Base-by-base conservation (phyloP, 768 basidiomycete genomes). In the Naganishia kalamii region DNA sequence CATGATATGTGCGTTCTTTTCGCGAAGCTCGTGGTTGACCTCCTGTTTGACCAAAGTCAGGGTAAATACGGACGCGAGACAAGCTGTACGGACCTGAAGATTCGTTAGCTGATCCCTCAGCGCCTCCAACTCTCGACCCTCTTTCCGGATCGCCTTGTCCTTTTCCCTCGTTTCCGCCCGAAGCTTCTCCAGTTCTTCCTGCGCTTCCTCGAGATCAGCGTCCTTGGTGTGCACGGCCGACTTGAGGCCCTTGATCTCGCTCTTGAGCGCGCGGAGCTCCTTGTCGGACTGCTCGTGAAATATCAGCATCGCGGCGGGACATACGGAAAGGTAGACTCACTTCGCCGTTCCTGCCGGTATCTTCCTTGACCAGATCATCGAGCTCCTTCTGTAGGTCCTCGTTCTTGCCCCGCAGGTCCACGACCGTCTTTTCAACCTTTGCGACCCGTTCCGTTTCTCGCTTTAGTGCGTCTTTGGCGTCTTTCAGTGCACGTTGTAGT, bases 1-100 rank as follows among this genome's bases (percentile, higher is more conserved):
- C 4, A 57, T 33, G 32, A 57, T 57, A 57, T 57, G 54, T 12
- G 54, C 54, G 40, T 57, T 57, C 54, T 57, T 57, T 23, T 57
- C 54, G 19, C 54, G 54, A 19, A 57, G 23, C 17, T 57, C 54
- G 8, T 57, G 54, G 35, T 57, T 57, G 12, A 40, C 54, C 30
- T 57, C 54, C 54, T 57, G 37, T 10, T 23, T 2, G 25, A 29
- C 11, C 4, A 27, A 6, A 25, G 7, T 19, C 25, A 30, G 7
- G 7, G 23, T 29, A 11, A 50, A 27, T 5, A 33, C 21, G 3
- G 21, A 15, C 23, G 8, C 6, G 7, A n/a, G 2, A 57, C 8
- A 6, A 54, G 4, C 32, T n/a, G 37, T 6, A 37, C 37, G n/a
- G 25, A 41, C 54, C 54, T 57, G 33, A n/a, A 57, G 23, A 27